Evolutionary conservation across 305 asterid genomes (phyloP), one percentile per base, ranked within the genome.

Genomic region (Fraxinus sp.): DNA sequence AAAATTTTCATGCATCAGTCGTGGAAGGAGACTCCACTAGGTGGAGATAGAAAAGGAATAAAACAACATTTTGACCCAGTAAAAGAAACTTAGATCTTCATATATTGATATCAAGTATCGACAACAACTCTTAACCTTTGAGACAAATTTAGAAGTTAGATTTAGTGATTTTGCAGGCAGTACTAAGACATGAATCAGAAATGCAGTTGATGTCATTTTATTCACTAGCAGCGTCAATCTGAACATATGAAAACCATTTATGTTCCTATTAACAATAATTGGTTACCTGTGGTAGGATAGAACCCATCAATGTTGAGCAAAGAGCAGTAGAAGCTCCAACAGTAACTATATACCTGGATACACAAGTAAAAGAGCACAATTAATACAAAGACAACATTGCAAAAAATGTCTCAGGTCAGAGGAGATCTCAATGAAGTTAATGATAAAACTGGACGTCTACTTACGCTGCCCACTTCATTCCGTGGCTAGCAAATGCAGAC

Each of bases 391-490:
- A 32, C 28, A 82, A 28, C 14, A n/a, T 76, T 30, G 14, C 7
- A 1, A 55, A 66, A 20, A 39, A 66, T 78, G 83, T 76, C n/a
- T 20, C 72, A 81, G 77, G 52, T 78, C 22, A 66, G 71, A 55
- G 7, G 79, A 55, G 72, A 84, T 41, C 73, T 66, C 80, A 62
- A 49, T 16, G 59, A 39, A 26, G n/a, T 44, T 7, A 66, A 82
- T 26, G 13, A 9, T 24, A n/a, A 35, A 68, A 81, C 35, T 10
- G 81, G 59, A 71, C 59, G 77, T 86, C 37, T 62, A 87, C 99
- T 87, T 88, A 95, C 99, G 97, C 97, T 64, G 98, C 99, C 99
- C 99, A 95, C 7, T 90, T 32, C 68, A 92, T 73, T 66, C 96
- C 99, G 76, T 92, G 95, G 83, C 89, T 89, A 78, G 92, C 80